Evolutionary conservation across 1,284 basidiomycete genomes (phyloP).

Genomic region (Fistulina hepatica): DNA sequence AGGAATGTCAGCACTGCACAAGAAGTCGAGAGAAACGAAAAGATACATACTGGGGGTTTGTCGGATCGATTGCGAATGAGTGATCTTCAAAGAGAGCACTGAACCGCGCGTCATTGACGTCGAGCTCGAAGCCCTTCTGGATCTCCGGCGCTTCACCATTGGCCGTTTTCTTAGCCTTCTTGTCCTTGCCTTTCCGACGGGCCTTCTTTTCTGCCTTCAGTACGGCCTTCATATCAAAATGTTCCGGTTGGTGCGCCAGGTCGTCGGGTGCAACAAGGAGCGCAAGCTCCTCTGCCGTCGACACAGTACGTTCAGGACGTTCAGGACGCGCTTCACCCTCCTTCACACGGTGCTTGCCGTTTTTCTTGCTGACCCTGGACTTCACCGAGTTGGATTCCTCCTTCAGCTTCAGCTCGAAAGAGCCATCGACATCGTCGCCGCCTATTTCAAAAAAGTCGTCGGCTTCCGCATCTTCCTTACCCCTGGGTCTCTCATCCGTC

Average conservation of each 20-base stretch:
- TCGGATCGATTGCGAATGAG: slow-evolving; percentile 92
- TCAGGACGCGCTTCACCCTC: slow-evolving; percentile 9
- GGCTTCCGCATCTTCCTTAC: slow-evolving; percentile 18
- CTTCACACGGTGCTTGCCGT: slow-evolving; percentile 13
- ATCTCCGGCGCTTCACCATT: slow-evolving; percentile 45
- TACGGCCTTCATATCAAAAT: slow-evolving; percentile 90
- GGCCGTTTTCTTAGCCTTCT: slow-evolving; percentile 30
- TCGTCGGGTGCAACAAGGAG: slow-evolving; percentile 53
- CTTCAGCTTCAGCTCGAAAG: slow-evolving; percentile 16
- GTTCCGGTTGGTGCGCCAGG: slow-evolving; percentile 46
- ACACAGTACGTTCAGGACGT: slow-evolving; percentile 16
- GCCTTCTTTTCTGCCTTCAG: slow-evolving; percentile 72
- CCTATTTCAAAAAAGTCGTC: slow-evolving; percentile 73
- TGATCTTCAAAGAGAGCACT: slow-evolving; percentile 82
- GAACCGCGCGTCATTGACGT: slow-evolving; percentile 87
- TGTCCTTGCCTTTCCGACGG: slow-evolving; percentile 44
- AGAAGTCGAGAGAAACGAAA: neutral
- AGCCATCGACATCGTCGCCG: too few relatives aligned
- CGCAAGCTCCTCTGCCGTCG: slow-evolving; percentile 53
- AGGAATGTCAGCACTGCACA: slow-evolving; percentile 10
- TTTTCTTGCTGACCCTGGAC: slow-evolving; percentile 20
- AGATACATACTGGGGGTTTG: slow-evolving; percentile 75
- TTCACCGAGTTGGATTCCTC: slow-evolving; percentile 14
- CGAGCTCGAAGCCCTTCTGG: slow-evolving; percentile 73
- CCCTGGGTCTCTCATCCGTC: slow-evolving; percentile 16